A percentile compares a stretch with the other conserved stretches of the same genome.
Evolutionary conservation across 208 protist species (phyloP).

Genomic region (Acanthamoeba royreba): DNA sequence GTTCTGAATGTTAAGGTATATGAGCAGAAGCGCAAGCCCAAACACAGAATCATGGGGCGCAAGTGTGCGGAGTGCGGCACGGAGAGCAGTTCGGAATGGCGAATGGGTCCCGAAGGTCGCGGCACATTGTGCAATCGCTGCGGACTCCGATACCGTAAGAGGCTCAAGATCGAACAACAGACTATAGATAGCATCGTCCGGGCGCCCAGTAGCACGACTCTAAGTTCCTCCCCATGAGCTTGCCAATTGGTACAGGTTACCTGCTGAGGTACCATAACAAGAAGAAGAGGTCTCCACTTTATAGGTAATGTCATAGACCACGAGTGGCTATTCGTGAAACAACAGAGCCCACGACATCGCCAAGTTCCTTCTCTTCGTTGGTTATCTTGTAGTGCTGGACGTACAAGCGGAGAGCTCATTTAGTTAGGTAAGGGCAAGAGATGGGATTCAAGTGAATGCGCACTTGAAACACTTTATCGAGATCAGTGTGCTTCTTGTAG

Average conservation of each 20-base stretch:
- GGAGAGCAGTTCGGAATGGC: neutral
- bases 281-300: too few species aligned
- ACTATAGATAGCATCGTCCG: too few species aligned
- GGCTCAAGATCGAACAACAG: neutral
- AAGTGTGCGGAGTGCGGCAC: neutral
- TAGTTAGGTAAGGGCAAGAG: too few species aligned
- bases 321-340: neutral
- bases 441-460: too few species aligned
- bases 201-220: too few species aligned
- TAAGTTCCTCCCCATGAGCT: too few species aligned
- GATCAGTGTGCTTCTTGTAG: neutral
- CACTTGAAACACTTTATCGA: neutral
- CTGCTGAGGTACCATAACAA: too few species aligned
- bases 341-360: neutral
- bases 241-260: too few species aligned
- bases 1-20: too few species aligned
- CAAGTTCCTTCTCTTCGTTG: neutral
- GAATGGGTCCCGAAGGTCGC: neutral
- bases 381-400: conserved; percentile 32
- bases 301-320: neutral
- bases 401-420: too few species aligned
- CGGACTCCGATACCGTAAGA: neutral
- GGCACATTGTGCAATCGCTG: neutral
- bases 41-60: neutral
- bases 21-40: neutral